Base-by-base conservation (phyloP, 2,329 filamentous ascomycete species). In the Exophiala alcalophila region DNA sequence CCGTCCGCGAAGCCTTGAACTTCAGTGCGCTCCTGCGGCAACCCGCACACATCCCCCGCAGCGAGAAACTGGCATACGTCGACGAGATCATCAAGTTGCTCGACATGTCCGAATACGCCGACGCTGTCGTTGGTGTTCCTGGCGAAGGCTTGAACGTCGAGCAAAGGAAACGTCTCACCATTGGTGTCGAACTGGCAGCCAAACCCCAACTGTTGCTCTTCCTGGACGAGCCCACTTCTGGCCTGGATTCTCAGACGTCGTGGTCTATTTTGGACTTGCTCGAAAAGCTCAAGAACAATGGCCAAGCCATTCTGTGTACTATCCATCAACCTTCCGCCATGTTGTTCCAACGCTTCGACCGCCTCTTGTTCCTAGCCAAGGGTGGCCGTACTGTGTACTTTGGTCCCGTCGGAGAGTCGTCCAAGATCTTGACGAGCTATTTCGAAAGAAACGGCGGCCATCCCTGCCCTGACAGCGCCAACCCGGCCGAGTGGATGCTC, bases 241-340 rank as follows among this genome's bases (percentile, higher is more conserved):
- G 91, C 71, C 80, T 96, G 14, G 91, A 96, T 65, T 87, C 81
- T 59, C 89, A 95, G 65, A 94, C 90, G 1, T 91, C 89, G 1
- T 96, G 88, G 87, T 86, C 87, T 52, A 95, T 96, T 61, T 76
- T 89, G 31, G 83, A 88, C 62, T 77, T 96, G 8, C 77, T 97
- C 27, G 84, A 94, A 65, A 95, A 94, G 66, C 74, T 96, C 23
- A 88, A 88, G 57, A 85, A 91, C 64, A 84, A 81, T 50, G 90
- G 91, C 11, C 88, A 94, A 62, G 90, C 91, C 37, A 87, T 96
- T 65, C 80, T 96, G n/a, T 95, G 89, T 69, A 96, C 91, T 0
- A 96, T 96, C 49, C 91, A 97, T 64, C 91, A 97, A 65, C 91
- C 91, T n/a, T 94, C 87, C 10, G 89, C 90, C 23, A 89, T 94